Conservation (phyloP, 2,329 filamentous ascomycete species). For the Cladosporium sp. region DNA sequence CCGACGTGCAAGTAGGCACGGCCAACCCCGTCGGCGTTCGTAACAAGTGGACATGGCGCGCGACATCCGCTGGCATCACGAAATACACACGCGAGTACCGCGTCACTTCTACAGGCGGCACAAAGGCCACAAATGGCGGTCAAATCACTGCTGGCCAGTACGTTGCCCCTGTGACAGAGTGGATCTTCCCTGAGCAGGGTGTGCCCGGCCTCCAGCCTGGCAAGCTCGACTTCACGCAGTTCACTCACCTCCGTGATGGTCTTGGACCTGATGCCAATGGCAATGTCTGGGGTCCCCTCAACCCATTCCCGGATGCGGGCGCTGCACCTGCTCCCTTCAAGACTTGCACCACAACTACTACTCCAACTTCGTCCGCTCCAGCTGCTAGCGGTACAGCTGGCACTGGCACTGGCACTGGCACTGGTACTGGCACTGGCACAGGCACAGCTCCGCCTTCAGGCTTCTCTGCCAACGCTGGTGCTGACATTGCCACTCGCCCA, state of each 20-base stretch:
- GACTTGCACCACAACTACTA: constrained; percentile 18
- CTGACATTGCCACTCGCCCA: constrained; percentile 21
- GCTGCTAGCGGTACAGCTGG: background rate
- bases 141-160: constrained; percentile 39
- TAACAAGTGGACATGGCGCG: constrained; percentile 39
- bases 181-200: constrained; percentile 42
- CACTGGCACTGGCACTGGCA: background rate
- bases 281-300: constrained; percentile 36
- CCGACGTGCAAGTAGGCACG: constrained; percentile 33
- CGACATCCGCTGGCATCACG: constrained; percentile 24
- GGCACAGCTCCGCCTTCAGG: background rate
- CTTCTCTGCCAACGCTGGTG: constrained; percentile 22
- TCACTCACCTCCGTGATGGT: constrained; percentile 31
- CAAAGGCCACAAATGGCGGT: constrained; percentile 30
- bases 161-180: constrained; percentile 39
- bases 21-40: constrained; percentile 30
- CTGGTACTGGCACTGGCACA: no score
- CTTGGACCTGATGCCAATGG: constrained; percentile 27
- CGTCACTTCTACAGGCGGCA: constrained; percentile 33
- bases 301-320: constrained; percentile 35
- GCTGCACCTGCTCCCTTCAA: constrained; percentile 26
- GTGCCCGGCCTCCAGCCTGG: constrained; percentile 33
- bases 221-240: constrained; percentile 34
- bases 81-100: constrained; percentile 41
- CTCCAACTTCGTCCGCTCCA: background rate